These are phyloP conservation scores for Leccinum subgranulosum DNA, from an alignment of 768 basidiomycete genomes.

Conservation along the genomic window DNA sequence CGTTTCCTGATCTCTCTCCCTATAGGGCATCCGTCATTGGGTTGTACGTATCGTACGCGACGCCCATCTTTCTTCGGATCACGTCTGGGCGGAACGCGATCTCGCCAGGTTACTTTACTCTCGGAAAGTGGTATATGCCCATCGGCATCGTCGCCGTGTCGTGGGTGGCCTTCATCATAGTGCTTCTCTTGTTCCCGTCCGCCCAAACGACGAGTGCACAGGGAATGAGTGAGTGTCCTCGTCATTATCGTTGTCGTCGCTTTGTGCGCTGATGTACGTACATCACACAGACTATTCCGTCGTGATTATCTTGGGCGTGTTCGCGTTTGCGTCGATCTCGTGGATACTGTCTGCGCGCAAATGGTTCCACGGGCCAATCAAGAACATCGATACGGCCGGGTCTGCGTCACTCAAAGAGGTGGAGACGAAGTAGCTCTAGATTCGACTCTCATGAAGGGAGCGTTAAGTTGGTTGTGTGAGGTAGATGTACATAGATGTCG, in stretches of 20 bases:
- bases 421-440: conserved; percentile 13
- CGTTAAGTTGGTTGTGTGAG: not conserved
- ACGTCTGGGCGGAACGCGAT: conserved; percentile 62
- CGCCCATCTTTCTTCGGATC: conserved; percentile 68
- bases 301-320: conserved; percentile 62
- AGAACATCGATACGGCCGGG: conserved; percentile 38
- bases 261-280: not conserved
- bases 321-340: conserved; percentile 58
- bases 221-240: conserved; percentile 54
- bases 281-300: conserved; percentile 56
- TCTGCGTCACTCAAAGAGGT: conserved; percentile 3
- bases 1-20: not conserved
- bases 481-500: not conserved
- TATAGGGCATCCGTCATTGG: conserved; percentile 67
- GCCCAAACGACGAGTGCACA: conserved; percentile 37
- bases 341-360: conserved; percentile 67
- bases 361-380: conserved; percentile 69
- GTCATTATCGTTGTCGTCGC: not conserved
- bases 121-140: conserved; percentile 60
- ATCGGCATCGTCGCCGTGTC: conserved; percentile 58
- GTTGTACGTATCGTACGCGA: conserved; percentile 60
- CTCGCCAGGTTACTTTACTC: conserved; percentile 55
- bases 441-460: not conserved
- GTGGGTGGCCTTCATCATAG: conserved; percentile 62
- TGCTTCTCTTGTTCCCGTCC: conserved; percentile 58